Evolutionary conservation across 208 protist species (phyloP), one percentile per base, ranked within the genome.

Genomic region (Porcisia deanei): DNA sequence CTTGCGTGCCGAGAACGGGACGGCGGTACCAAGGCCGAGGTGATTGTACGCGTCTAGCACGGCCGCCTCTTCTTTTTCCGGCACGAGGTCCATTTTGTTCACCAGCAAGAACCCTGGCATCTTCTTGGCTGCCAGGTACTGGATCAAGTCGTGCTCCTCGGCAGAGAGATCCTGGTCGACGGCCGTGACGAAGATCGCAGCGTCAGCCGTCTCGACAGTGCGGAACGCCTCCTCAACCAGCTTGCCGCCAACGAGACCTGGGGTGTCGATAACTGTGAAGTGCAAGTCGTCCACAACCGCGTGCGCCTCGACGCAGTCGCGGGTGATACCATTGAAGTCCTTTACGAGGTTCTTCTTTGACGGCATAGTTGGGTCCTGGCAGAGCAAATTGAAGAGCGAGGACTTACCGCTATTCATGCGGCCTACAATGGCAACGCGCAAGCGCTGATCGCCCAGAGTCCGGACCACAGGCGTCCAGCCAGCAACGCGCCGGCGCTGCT

Each of bases 361-460:
- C 5, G 88, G 90, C 70, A 93, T 83, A 0, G 84, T 89, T 3
- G 86, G 84, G 59, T 95, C 90, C 30, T 88, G 75, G 73, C 89
- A 90, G 45, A 98, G 76, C n/a, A 94, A 59, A 71, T 98, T 98
- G 79, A 96, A 98, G 16, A 98, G 75, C 3, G 93, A 95, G 0
- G 93, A 97, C 82, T 98, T 98, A 30, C 94, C 94, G 61, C 81
- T 83, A 74, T 98, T 97, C 91, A 97, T 96, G 54, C 89, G 88
- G 8, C 94, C 94, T 34, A 98, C 87, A 78, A 98, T 83, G 43
- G 94, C 94, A 1, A 98, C 78, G 41, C 92, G 92, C 30, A 98
- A 85, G 20, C 84, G 83, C 72, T 97, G 91, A 72, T 97, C 92
- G 37, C 87, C 85, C 22, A 98, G 57, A 3, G 93, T 73, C 60